Percentiles rank a stretch among this genome's conserved stretches.
These are phyloP conservation scores for Hagleromyces aurorensis DNA, from an alignment of 805 yeast species.

Conservation along the genomic window DNA sequence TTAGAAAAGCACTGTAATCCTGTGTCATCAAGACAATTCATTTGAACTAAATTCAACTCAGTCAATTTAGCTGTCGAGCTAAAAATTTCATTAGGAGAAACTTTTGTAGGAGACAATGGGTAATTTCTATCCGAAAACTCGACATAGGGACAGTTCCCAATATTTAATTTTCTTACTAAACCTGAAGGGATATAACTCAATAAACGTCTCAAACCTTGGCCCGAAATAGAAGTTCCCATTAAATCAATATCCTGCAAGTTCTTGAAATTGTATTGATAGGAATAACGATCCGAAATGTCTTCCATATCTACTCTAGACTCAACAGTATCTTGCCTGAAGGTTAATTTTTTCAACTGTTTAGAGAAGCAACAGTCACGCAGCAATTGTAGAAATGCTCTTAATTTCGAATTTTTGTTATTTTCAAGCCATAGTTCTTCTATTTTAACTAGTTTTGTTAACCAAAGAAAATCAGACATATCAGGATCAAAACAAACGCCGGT, in stretches of 20 bases:
- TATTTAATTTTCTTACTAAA: conserved; percentile 14
- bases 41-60: conserved; percentile 21
- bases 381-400: conserved; percentile 14
- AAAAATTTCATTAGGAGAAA: conserved; percentile 14
- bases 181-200: conserved; percentile 8
- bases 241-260: conserved; percentile 18
- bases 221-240: conserved; percentile 28
- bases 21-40: conserved; percentile 19
- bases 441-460: conserved; percentile 19
- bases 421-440: conserved; percentile 27
- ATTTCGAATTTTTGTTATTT: conserved; percentile 17
- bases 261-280: conserved; percentile 12
- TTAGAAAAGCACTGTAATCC: conserved; percentile 13
- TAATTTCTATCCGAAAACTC: too few relatives aligned
- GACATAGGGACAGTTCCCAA: conserved; percentile 26
- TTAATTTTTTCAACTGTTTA: conserved; percentile 14
- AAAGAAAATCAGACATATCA: conserved; percentile 10
- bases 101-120: background rate
- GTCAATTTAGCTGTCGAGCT: conserved; percentile 11
- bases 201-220: conserved; percentile 16
- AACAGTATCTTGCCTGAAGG: conserved; percentile 23
- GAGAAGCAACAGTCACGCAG: conserved; percentile 14
- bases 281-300: conserved; percentile 8
- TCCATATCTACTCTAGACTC: conserved; percentile 10
- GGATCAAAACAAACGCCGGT: conserved; percentile 16